Evolutionary conservation across 257 asterid genomes (phyloP), one percentile per base, ranked within the genome.

Genomic region (Solanum chaucha): DNA sequence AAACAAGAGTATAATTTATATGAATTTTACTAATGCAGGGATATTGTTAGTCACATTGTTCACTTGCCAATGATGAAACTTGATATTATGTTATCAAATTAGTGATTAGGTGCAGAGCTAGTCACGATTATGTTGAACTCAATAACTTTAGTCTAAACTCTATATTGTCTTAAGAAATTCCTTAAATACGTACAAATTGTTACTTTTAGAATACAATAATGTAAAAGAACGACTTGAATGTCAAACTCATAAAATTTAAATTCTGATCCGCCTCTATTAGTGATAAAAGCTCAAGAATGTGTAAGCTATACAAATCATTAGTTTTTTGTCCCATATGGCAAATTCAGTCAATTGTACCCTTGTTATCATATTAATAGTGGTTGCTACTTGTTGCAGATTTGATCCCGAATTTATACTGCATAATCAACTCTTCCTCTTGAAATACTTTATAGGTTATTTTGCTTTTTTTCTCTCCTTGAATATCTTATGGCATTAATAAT

Each of bases 1-100:
- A 2, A 41, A 41, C 48, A 41, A 41, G 48, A 10, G 46, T 40
- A 40, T 26, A 6, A 20, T 71, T 20, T 51, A n/a, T 55, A 15
- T 30, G 24, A 12, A 48, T 78, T 24, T 65, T 83, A 32, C 36
- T 75, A 19, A n/a, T 85, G 89, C 92, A 90, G 93, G 88, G 89
- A 44, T 14, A 28, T 41, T 35, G 59, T 87, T 83, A 48, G 71
- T 32, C 78, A 2, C 17, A 11, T 8, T 71, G 26, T 22, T 71
- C 44, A 32, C 44, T 1, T 72, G 15, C 46, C 17, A 72, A 72
- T 17, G 80, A 72, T 72, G 28, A 8, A 72, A 72, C 48, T 32
- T 19, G 77, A 70, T 6, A 30, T 30, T 70, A 22, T 70, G 41
- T 30, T 70, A 30, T 70, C 46, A 81, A 10, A 51, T 14, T 15